These are phyloP conservation scores for Nitzschia sp. DNA, from an alignment of 108 stramenopile genomes.

Conservation along the genomic window DNA sequence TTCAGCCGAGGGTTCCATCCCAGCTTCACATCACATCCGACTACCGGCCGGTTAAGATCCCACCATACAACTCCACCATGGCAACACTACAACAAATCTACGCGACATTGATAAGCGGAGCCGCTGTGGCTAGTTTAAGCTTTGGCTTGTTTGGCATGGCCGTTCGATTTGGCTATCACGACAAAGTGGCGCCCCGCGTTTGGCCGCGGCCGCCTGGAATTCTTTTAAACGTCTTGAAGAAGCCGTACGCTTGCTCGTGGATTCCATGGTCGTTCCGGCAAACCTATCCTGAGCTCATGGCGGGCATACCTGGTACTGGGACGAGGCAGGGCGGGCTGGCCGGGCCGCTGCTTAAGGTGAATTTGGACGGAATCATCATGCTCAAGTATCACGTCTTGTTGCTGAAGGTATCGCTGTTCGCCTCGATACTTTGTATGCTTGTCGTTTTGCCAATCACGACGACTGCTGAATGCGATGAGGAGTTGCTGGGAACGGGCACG, in stretches of 20 bases:
- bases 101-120: conserved; percentile 13
- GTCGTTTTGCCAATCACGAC: conserved; percentile 75
- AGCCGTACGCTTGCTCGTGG: conserved; percentile 58
- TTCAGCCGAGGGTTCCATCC: too few species aligned
- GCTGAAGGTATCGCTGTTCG: conserved; percentile 55
- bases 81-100: conserved; percentile 26
- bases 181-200: conserved; percentile 61
- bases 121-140: conserved; percentile 6
- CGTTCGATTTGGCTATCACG: conserved; percentile 34
- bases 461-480: conserved; percentile 38
- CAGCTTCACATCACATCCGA: too few species aligned
- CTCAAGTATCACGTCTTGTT: conserved; percentile 74
- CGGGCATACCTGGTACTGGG: conserved; percentile 83
- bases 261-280: conserved; percentile 61
- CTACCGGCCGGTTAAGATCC: too few species aligned
- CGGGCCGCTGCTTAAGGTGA: conserved; percentile 64
- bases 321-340: conserved; percentile 62
- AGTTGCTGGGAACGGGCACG: background rate
- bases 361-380: conserved; percentile 81
- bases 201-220: conserved; percentile 56
- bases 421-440: conserved; percentile 55
- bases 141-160: conserved; percentile 62
- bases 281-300: conserved; percentile 62
- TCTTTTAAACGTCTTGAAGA: conserved; percentile 24
- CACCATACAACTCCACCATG: too few species aligned